Conservation (phyloP, 345 rosid genomes). For the Tarenaya hassleriana region DNA sequence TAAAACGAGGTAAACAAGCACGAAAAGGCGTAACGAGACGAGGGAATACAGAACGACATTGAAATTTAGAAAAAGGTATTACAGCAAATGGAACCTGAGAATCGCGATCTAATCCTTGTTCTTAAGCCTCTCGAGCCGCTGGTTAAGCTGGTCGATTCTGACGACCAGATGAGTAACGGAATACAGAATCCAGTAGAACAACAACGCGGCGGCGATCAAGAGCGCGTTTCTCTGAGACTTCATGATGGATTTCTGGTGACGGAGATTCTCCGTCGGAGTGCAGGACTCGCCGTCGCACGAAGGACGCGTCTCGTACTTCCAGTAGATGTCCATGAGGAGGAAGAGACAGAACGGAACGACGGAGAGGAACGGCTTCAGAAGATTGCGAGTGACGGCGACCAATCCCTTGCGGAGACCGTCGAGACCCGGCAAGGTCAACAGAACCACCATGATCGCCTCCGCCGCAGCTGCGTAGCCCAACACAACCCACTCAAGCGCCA, state of each 20-base stretch:
- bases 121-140: slow-evolving; percentile 69
- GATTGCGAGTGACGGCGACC: slow-evolving; percentile 76
- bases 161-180: slow-evolving; percentile 64
- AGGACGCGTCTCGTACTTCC: slow-evolving; percentile 90
- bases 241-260: slow-evolving; percentile 90
- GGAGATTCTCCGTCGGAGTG: slow-evolving; percentile 69
- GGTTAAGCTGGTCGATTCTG: slow-evolving; percentile 60
- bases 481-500: slow-evolving; percentile 95
- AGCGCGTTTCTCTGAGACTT: slow-evolving; percentile 88
- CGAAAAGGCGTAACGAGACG: neutral
- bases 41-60: neutral
- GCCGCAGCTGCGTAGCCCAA: slow-evolving; percentile 84
- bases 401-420: slow-evolving; percentile 67
- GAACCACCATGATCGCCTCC: slow-evolving; percentile 82
- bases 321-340: slow-evolving; percentile 80
- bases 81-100: slow-evolving; percentile 18
- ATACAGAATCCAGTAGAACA: slow-evolving; percentile 79
- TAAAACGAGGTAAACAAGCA: neutral
- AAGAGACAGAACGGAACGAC: slow-evolving; percentile 83
- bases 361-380: slow-evolving; percentile 76
- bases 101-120: slow-evolving; percentile 31
- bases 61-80: neutral
- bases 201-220: slow-evolving; percentile 60
- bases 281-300: slow-evolving; percentile 66
- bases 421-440: slow-evolving; percentile 78